phyloP scores from a whole-genome alignment of 2,329 filamentous ascomycete genomes.

The Botrytis porri region DNA sequence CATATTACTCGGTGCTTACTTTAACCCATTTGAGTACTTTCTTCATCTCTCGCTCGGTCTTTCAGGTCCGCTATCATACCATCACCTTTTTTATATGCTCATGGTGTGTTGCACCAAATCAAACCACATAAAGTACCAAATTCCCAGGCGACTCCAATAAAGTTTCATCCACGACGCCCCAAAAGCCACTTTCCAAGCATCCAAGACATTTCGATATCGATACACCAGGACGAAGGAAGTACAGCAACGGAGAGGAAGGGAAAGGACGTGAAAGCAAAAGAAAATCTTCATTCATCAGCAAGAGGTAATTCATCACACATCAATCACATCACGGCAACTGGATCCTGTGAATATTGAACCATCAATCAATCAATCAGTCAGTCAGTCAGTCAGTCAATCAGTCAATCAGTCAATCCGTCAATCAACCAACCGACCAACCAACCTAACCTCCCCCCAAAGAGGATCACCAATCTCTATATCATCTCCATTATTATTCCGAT shows the following conservation, averaged over 20 bases:
- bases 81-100: no score
- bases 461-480: not conserved
- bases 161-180: not conserved
- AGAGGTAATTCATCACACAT: not conserved
- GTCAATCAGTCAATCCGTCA: not conserved
- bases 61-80: not conserved
- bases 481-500: not conserved
- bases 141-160: not conserved
- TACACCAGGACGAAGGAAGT: not conserved
- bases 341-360: not conserved
- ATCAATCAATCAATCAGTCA: not conserved
- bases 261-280: not conserved
- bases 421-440: not conserved
- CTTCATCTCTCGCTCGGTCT: not conserved
- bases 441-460: not conserved
- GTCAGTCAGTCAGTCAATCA: not conserved
- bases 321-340: not conserved
- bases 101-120: slow-evolving; percentile 1
- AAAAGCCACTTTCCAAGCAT: not conserved
- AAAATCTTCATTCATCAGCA: not conserved
- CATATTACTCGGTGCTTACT: not conserved
- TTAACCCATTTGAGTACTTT: no score
- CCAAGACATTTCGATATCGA: slow-evolving; percentile 8
- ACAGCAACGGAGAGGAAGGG: not conserved
- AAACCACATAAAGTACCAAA: not conserved